Conservation (phyloP, 2,329 filamentous ascomycete species). For the Monosporascus sp. region DNA sequence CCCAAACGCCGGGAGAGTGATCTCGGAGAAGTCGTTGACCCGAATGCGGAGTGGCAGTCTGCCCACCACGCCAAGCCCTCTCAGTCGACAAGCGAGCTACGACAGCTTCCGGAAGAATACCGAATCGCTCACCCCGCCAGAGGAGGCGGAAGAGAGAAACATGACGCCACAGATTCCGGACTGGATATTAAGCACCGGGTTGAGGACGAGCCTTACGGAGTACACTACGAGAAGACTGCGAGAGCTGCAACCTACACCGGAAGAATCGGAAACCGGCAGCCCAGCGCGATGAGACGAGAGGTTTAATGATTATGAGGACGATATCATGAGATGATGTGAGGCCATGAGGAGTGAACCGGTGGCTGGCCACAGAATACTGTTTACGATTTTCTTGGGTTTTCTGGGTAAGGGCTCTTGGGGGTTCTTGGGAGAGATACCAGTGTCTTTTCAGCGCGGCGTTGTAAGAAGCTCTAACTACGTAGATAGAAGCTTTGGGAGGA, state of each 20-base stretch:
- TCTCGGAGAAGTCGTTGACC: constrained; percentile 48
- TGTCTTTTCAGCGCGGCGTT: constrained; percentile 25
- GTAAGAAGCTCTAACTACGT: constrained; percentile 4
- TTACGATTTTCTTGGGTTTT: background rate
- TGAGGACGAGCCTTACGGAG: constrained; percentile 42
- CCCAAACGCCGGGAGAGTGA: constrained; percentile 60
- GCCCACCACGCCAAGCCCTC: constrained; percentile 40
- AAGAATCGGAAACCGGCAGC: constrained; percentile 10
- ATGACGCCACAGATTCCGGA: constrained; percentile 58
- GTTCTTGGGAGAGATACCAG: constrained; percentile 19
- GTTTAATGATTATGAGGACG: constrained; percentile 9
- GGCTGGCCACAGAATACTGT: background rate
- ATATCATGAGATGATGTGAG: constrained; percentile 9
- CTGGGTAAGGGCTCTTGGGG: background rate
- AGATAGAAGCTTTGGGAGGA: constrained; percentile 3
- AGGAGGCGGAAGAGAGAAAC: constrained; percentile 32
- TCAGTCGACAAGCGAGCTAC: constrained; percentile 44
- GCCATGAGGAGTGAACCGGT: background rate
- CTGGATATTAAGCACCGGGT: constrained; percentile 52
- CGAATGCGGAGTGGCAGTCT: constrained; percentile 53
- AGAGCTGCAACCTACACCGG: constrained; percentile 10
- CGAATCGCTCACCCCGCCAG: constrained; percentile 15
- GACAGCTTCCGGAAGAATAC: constrained; percentile 37
- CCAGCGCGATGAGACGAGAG: constrained; percentile 1
- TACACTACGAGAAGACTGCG: constrained; percentile 36